Base-by-base conservation (phyloP, 495 filamentous ascomycete genomes). In the Massariosphaeria phaeospora region DNA sequence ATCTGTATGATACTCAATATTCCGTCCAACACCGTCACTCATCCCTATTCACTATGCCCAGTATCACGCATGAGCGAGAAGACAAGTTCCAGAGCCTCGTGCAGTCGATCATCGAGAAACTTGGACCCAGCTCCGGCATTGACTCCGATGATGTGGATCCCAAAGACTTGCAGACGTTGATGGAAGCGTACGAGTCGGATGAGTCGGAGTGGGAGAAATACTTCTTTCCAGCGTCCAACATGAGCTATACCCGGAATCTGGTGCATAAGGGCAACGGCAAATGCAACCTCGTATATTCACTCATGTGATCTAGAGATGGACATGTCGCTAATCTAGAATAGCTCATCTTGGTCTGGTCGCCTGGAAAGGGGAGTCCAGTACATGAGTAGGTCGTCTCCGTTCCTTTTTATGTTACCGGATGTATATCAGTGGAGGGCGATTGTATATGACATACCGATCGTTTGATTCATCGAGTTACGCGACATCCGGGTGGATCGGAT, bases 201-300 rank as follows among this genome's bases (percentile, higher is more conserved):
- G 70, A 80, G 34, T 60, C 69, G 3, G 85, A 94, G 31, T 96
- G 91, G 91, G 61, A 70, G 17, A 69, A 67, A 50, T 96, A 84
- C 67, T 87, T 86, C 8, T 68, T 90, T 43, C 75, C 71, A 5
- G 83, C 94, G 66, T 48, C 67, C 29, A 80, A 71, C 40, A 75
- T 81, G 56, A 75, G 75, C 1, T 96, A 95, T 68, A 96, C 91
- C 0, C 70, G 91, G 46, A 96, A 96, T 62, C 75, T 95, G 25
- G 88, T 96, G 17, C 88, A 95, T 61, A 82, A 87, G 64, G 88
- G 90, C 2, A 95, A 95, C 65, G 90, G 89, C 23, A 95, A 91
- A 67, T 84, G 86, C 67, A 96, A 96, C 66, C 66, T 96, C 56
- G 86, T 91, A 76, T 63, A 80, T 45, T 20, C n/a, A 27, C 27